Base-by-base conservation (phyloP, 306 rosid genomes). In the Crataegus laevigata region DNA sequence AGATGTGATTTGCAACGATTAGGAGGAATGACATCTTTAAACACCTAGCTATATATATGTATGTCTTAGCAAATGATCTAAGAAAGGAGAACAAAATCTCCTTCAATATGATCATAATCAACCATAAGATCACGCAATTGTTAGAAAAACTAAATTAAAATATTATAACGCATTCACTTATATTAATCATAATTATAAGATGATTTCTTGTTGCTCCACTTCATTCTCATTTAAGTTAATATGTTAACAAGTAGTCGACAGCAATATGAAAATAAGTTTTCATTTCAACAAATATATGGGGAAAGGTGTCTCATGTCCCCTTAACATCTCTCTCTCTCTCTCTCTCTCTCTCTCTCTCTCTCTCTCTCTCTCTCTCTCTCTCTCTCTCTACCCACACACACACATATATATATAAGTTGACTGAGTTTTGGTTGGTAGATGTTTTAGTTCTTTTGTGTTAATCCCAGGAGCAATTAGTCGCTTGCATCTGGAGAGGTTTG, bases 181-280 rank as follows among this genome's bases (percentile, higher is more conserved):
- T 55, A 65, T 19, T 8, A 57, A 22, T 22, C 4, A 55, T 22
- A 13, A 60, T 28, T 10, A 15, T 47, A 47, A 45, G 57, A 57
- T 22, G 77, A 75, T 75, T 80, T 81, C 70, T 67, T 65, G 77
- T 75, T 64, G 42, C 73, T 75, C 57, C 24, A 36, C 12, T 36
- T 61, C 58, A 26, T 59, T 45, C 57, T 55, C 51, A 60, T 68
- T 55, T 59, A 7, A 36, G 43, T 22, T 8, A 52, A 38, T 29
- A 66, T 74, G 61, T 65, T 75, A 54, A 21, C 40, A 59, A 68
- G 12, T 59, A 18, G 8, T 15, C 54, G 50, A 63, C 69, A 47
- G 50, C 66, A 45, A 59, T 30, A 61, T 25, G 62, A 38, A 60
- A 40, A 29, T 29, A 15, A 75, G 64, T 40, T 45, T 15, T 77